A percentile compares a stretch with the other conserved stretches of the same genome.
These are phyloP conservation scores for Rosa chinensis DNA, from an alignment of 306 rosid species.

Conservation along the genomic window DNA sequence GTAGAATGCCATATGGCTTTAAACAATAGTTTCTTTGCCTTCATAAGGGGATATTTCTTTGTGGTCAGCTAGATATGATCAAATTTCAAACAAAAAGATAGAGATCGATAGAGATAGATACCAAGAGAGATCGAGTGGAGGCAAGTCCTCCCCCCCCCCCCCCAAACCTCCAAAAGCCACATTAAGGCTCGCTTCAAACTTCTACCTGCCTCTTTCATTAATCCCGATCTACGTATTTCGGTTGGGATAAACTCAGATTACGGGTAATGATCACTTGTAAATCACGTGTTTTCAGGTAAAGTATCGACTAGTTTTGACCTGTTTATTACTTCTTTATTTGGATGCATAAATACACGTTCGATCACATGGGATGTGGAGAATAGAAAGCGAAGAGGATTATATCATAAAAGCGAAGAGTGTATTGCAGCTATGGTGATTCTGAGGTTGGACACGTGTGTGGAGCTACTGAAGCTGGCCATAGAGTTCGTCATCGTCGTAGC, in stretches of 20 bases:
- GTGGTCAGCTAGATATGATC: background rate
- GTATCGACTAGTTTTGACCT: background rate
- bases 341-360: background rate
- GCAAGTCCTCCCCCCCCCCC: conserved; percentile 10
- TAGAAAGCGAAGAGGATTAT: background rate
- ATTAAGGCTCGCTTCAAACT: background rate
- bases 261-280: background rate
- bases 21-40: background rate
- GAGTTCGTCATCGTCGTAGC: conserved; percentile 68
- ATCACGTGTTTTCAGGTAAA: background rate
- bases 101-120: background rate
- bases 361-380: conserved; percentile 2
- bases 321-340: background rate
- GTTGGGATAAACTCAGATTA: background rate
- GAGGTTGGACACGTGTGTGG: conserved; percentile 58
- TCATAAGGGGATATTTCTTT: background rate
- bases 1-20: background rate
- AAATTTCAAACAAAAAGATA: background rate
- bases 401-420: background rate
- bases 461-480: conserved; percentile 61
- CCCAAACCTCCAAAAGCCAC: background rate
- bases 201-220: background rate
- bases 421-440: conserved; percentile 49
- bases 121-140: background rate
- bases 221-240: background rate